Base-by-base conservation (phyloP, 768 basidiomycete species). In the Psilocybe tampanensis region DNA sequence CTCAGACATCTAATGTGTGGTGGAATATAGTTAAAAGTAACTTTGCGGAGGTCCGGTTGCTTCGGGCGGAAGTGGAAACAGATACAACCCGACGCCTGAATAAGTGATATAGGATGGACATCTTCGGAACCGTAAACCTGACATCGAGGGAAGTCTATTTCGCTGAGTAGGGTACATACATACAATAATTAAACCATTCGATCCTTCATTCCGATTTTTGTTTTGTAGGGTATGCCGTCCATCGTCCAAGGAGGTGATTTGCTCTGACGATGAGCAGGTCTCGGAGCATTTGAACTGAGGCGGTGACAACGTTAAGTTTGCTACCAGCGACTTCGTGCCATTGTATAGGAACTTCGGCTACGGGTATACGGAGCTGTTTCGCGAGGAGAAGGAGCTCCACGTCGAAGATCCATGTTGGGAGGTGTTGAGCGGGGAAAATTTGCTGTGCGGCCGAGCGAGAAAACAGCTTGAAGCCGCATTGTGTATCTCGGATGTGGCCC, bases 391-490 rank as follows among this genome's bases (percentile, higher is more conserved):
- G 77, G 4, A 97, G 82, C 70, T 98, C 95, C 56, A 97, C 95
- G 72, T 98, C 95, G 65, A 98, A 98, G 70, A 96, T 95, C 95
- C 95, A 98, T 1, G 91, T 89, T 5, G 89, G 77, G 24, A 96
- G 87, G 66, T 92, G 95, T 66, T 96, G 89, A 1, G 80, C 79
- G 0, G 93, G 93, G 72, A 96, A 98, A 59, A 98, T 86, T 56
- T 83, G 82, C 50, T 80, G 84, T 8, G 94, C 94, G 0, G 94
- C 88, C 2, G 78, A 65, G 11, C 94, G 91, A 15, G 94, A 87
- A 74, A 96, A 95, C 23, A 98, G 83, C 74, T 98, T 98, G 86
- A 98, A 98, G 29, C 95, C 95, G 68, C 95, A 97, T 69, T 97
- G 95, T 17, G 95, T 98, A 75, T 97, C 95, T 22, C 92, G 85